Base-by-base conservation (phyloP, 2,329 filamentous ascomycete genomes). In the Rutstroemia sydowiana region DNA sequence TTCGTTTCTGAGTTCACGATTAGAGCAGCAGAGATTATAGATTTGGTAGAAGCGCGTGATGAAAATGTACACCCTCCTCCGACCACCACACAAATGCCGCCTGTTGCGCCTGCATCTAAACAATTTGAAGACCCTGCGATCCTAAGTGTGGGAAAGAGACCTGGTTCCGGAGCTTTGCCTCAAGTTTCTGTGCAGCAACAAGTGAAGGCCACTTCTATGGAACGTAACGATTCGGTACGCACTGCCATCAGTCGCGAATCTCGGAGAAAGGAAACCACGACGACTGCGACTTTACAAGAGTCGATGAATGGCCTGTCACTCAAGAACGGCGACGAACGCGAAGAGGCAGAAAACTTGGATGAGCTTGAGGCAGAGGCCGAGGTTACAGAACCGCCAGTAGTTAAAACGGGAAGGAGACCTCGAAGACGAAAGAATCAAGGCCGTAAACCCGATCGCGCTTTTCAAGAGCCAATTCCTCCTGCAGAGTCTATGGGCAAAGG, bases 401-500 rank as follows among this genome's bases (percentile, higher is more conserved):
- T 40, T 51, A 58, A 61, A 45, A 51, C 61, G 26, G 60, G 59
- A 58, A 71, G 60, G 63, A 68, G 64, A 69, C 74, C 68, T 66
- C 72, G 70, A 69, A 75, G 68, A 57, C 72, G 70, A 40, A 60
- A 58, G 45, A 55, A 53, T 20, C 55, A 59, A 43, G 55, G 54
- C 16, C 54, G 55, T n/a, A 61, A 55, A 63, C 64, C 28, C 63
- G 72, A 63, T 65, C 73, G 58, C 13, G 32, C 36, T 6, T 45
- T 48, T 14, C 59, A 59, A 43, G 61, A 62, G 23, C 70, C 71
- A 57, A 73, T 73, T 55, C 68, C 72, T 34, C 66, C 69, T 40
- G 66, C 68, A 7, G 71, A 70, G 18, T 71, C 73, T 44, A 69
- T 65, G 9, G 69, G 76, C 51, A 84, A 82, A 61, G 82, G 82